Evolutionary conservation across 441 rosid species (phyloP), one percentile per base, ranked within the genome.

Genomic region (Gossypium schwendimanii): DNA sequence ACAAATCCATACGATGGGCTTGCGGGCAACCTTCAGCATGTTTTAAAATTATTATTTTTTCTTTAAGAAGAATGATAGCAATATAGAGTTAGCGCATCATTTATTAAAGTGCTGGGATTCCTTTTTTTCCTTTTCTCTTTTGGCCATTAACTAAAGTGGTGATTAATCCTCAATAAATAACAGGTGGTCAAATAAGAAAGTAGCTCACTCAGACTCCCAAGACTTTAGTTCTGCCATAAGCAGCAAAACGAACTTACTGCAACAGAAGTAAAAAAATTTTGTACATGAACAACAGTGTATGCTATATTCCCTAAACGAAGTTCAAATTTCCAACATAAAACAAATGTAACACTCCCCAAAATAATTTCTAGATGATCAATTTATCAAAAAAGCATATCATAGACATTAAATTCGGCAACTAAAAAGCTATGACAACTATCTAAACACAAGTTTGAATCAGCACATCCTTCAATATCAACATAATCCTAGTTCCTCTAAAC

Each of bases 261-360:
- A 10, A 39, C 4, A 36, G 14, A 39, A 63, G 49, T 10, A 23
- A 23, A 4, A 21, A 58, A 23, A 58, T 0, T 4, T 23, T 60
- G 33, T 24, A 4, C 15, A 57, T 52, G 15, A 23, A 57, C 33
- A 1, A 57, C 33, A 23, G 31, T 23, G 14, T 11, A 57, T 23
- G 24, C 33, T n/a, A 63, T 21, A 12, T 58, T 24, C 36, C 59
- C 33, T 39, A 18, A 63, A 63, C 4, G 0, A 39, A 10, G 28
- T 63, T 41, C 15, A 18, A 39, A 39, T 36, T 63, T 63, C 68
- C 68, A 63, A 63, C 50, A 63, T 10, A 63, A 18, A 39, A 63
- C 5, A 20, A 21, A 18, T 18, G 6, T 18, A 18, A 9, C 66
- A 7, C 11, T 4, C 47, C 18, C 3, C 1, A 3, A 18, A 18